These are phyloP conservation scores for Tetrahymena elliotti DNA, from an alignment of 73 alveolate species.

Conservation along the genomic window DNA sequence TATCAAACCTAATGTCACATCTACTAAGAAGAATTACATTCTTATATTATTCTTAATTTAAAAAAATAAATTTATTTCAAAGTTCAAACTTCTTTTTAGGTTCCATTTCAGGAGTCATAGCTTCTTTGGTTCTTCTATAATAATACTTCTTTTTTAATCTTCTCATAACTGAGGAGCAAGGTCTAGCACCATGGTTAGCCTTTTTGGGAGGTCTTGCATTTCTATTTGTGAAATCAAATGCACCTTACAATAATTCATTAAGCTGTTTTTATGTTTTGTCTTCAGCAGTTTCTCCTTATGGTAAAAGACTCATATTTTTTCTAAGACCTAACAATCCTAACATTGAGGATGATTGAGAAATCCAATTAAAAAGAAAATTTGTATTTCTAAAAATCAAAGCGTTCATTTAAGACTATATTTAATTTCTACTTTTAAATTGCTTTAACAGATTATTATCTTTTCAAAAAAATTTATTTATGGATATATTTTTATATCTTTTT, in stretches of 20 bases:
- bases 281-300: not conserved
- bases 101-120: constrained; percentile 1
- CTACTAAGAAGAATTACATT: not conserved
- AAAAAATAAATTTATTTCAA: not conserved
- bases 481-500: not conserved
- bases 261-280: not conserved
- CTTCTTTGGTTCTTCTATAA: constrained; percentile 2
- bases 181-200: constrained; percentile 72
- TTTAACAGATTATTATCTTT: not conserved
- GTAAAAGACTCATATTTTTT: not conserved
- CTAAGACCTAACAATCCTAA: not conserved
- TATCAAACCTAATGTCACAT: not conserved
- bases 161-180: constrained; percentile 66
- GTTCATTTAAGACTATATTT: not conserved
- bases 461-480: not conserved
- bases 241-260: not conserved
- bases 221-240: constrained; percentile 16
- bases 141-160: constrained; percentile 27
- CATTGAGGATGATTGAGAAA: not conserved
- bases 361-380: not conserved
- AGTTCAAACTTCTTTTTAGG: not conserved
- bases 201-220: constrained; percentile 50
- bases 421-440: not conserved
- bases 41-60: not conserved
- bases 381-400: not conserved